Evolutionary conservation across 768 basidiomycete genomes (phyloP), one percentile per base, ranked within the genome.

Genomic region (Fomitopsis pulvina): DNA sequence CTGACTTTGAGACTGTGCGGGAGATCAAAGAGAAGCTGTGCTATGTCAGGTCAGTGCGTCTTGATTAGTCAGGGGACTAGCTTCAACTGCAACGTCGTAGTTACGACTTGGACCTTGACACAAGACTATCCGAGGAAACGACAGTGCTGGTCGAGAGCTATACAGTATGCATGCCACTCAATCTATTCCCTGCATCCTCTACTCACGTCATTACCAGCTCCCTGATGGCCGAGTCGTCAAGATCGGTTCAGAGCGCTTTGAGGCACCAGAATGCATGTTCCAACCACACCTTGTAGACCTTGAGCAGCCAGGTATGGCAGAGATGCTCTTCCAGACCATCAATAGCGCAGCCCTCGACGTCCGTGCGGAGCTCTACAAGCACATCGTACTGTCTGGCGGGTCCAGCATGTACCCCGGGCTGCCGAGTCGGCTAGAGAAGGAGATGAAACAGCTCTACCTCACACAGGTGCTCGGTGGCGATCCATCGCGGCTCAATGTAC

Each of bases 201-300:
- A 5, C 47, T 20, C 29, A 28, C 21, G 11, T 42, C 12, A 40
- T 16, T 14, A 16, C 6, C 59, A 94, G 90, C 83, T 96, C 40
- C 92, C 93, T 16, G 96, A 98, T 61, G 96, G 96, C 1, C 89
- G 96, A 48, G 80, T 76, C 12, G 96, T 98, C 78, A 96, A 95
- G 75, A 92, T 98, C 53, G 96, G 95, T 25, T 92, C 93, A 0
- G 96, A 99, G 66, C 87, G 96, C 11, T 99, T 97, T 63, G 95
- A 98, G 69, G 96, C 95, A 11, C 95, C 96, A 4, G 96, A 99
- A 70, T 98, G 96, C 71, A 93, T 98, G 92, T 98, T 99, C 85
- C 95, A 99, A 66, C 96, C 96, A 20, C 91, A 95, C 66, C 78
- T 99, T 3, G 93, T 98, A 41, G 95, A 99, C 60, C 73, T 98